Evolutionary conservation across 345 rosid genomes (phyloP).

Genomic region (Moringa oleifera): DNA sequence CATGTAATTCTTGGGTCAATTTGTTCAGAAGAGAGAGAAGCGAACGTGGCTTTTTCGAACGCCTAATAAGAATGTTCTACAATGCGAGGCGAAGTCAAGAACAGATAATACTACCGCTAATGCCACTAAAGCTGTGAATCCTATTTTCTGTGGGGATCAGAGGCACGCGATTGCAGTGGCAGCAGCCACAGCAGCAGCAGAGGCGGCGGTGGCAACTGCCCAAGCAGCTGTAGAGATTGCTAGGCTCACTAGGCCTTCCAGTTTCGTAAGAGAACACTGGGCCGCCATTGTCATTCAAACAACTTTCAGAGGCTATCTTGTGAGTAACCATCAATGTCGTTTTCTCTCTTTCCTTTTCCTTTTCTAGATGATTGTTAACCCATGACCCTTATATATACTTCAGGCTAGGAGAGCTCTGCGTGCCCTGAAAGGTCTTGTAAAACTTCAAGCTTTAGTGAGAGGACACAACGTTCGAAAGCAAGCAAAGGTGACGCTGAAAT

Average conservation of each 20-base stretch:
- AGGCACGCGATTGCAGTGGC: slow-evolving; percentile 59
- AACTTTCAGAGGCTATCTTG: slow-evolving; percentile 83
- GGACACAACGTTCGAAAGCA: slow-evolving; percentile 82
- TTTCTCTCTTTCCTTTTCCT: background rate
- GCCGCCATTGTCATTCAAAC: slow-evolving; percentile 83
- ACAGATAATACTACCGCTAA: background rate
- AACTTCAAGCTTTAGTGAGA: slow-evolving; percentile 91
- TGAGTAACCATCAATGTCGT: no score
- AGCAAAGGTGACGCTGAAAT: slow-evolving; percentile 65
- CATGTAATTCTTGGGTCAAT: background rate
- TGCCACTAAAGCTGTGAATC: slow-evolving; percentile 1
- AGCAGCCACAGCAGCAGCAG: slow-evolving; percentile 53
- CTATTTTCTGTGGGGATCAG: slow-evolving; percentile 29
- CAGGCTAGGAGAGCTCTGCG: slow-evolving; percentile 85
- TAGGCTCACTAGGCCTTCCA: slow-evolving; percentile 42
- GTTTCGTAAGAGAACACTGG: slow-evolving; percentile 45
- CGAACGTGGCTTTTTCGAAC: slow-evolving; percentile 72
- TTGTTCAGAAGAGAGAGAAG: slow-evolving; percentile 63
- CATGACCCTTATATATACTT: background rate
- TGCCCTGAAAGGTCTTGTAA: slow-evolving; percentile 81
- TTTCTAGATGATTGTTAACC: background rate
- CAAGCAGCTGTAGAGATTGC: slow-evolving; percentile 60
- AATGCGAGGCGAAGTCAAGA: slow-evolving; percentile 12
- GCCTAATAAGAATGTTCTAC: slow-evolving; percentile 25
- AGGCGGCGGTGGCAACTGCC: slow-evolving; percentile 59